Evolutionary conservation across 2,329 filamentous ascomycete species (phyloP).

Genomic region (Rosellinia necatrix): DNA sequence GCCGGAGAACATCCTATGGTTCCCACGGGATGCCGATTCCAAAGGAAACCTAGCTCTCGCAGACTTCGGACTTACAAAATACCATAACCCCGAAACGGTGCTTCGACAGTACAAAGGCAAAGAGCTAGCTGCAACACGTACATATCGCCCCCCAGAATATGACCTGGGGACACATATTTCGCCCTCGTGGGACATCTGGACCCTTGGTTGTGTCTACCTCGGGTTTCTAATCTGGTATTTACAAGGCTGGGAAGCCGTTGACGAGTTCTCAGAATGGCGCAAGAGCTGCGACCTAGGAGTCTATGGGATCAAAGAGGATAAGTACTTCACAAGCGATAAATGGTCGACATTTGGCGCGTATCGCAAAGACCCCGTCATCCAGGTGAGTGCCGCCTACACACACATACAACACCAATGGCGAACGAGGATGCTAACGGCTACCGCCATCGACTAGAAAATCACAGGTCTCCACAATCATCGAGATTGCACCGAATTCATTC

Average conservation of each 20-base stretch:
- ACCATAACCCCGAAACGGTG: background rate
- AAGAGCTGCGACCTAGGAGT: background rate
- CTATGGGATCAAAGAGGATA: too few species aligned
- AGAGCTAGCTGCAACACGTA: background rate
- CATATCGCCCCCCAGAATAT: conserved; percentile 25
- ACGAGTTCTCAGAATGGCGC: background rate
- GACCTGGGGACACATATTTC: background rate
- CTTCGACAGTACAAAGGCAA: background rate
- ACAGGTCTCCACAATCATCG: too few species aligned
- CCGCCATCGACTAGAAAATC: too few species aligned
- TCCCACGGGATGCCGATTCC: background rate
- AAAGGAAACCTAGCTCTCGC: background rate
- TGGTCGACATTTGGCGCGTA: background rate
- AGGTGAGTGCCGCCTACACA: too few species aligned
- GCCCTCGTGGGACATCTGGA: conserved; percentile 31
- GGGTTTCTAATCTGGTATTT: conserved; percentile 31
- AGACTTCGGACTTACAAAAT: background rate
- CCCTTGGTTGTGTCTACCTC: conserved; percentile 33
- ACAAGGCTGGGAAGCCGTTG: background rate
- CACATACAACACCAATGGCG: too few species aligned
- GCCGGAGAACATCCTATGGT: background rate
- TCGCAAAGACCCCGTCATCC: background rate
- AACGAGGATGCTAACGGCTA: too few species aligned
- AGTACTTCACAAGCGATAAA: background rate
- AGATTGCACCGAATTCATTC: too few species aligned